phyloP scores from a whole-genome alignment of 305 asterid genomes.

The Caryopteris hybrid region DNA sequence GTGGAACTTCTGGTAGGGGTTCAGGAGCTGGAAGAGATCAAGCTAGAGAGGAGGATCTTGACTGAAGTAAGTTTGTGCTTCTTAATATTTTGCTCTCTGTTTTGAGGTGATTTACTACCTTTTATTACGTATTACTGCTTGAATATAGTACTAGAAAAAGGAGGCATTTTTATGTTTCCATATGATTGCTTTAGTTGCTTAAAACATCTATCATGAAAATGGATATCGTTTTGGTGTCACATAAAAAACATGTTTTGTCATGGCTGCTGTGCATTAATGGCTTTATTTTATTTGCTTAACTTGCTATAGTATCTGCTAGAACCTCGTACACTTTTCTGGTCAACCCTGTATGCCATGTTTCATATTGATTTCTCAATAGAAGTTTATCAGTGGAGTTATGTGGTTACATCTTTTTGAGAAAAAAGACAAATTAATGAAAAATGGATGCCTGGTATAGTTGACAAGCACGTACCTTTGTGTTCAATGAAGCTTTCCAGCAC shows the following conservation, averaged over 20 bases:
- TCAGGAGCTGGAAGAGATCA: slow-evolving; percentile 36
- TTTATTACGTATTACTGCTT: not conserved
- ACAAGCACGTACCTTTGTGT: not conserved
- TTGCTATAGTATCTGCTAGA: not conserved
- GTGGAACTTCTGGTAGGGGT: slow-evolving; percentile 35
- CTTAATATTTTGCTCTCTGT: not conserved
- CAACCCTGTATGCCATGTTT: not conserved
- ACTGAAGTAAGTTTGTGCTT: slow-evolving; percentile 22
- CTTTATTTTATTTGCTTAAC: not conserved
- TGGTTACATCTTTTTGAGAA: not conserved
- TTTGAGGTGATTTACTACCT: not conserved
- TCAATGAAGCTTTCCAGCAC: not conserved
- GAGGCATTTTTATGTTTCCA: not conserved
- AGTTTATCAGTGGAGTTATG: not conserved
- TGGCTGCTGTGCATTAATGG: not conserved
- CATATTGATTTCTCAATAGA: not conserved
- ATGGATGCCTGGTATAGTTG: not conserved
- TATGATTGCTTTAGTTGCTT: slow-evolving; percentile 11
- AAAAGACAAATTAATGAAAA: not conserved
- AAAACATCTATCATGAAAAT: not conserved
- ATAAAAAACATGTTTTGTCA: not conserved
- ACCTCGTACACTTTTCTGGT: not conserved
- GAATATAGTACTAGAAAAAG: not conserved
- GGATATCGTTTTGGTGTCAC: not conserved
- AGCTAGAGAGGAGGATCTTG: slow-evolving; percentile 40